phyloP scores from a whole-genome alignment of 805 yeast genomes.

The Starmerella roubikii region DNA sequence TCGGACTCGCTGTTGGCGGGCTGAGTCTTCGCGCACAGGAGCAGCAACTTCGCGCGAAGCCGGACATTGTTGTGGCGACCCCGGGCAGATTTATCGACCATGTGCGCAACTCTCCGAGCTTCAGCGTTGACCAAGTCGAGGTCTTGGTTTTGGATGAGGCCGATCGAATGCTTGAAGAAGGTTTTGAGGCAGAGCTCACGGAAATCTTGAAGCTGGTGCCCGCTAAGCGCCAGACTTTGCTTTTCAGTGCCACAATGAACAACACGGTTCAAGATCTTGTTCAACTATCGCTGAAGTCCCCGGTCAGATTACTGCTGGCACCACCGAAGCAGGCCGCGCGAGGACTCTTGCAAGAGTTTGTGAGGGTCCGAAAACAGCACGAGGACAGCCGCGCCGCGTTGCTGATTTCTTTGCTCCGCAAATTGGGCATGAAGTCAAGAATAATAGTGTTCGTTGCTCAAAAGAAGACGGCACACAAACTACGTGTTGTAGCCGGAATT shows the following conservation, averaged over 20 bases:
- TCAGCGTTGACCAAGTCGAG: conserved; percentile 81
- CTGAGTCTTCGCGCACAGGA: conserved; percentile 90
- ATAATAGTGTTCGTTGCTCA: conserved; percentile 84
- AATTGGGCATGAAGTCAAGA: conserved; percentile 56
- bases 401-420: conserved; percentile 54
- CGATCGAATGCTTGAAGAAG: conserved; percentile 98
- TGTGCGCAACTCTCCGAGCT: conserved; percentile 85
- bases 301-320: conserved; percentile 89
- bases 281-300: conserved; percentile 74
- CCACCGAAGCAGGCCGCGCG: conserved; percentile 91
- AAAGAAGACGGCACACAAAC: conserved; percentile 77
- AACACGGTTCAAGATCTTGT: conserved; percentile 78
- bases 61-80: conserved; percentile 93
- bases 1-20: conserved; percentile 97
- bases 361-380: conserved; percentile 65
- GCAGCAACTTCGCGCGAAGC: conserved; percentile 79
- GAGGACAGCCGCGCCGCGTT: conserved; percentile 74
- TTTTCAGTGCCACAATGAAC: conserved; percentile 97
- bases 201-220: conserved; percentile 84
- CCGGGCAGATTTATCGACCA: conserved; percentile 99
- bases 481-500: conserved; percentile 72
- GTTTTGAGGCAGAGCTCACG: conserved; percentile 87
- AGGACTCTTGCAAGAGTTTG: conserved; percentile 87
- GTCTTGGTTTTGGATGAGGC: conserved; percentile 93
- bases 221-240: conserved; percentile 77